Evolutionary conservation across 257 asterid genomes (phyloP).

Genomic region (Salvia splendens): DNA sequence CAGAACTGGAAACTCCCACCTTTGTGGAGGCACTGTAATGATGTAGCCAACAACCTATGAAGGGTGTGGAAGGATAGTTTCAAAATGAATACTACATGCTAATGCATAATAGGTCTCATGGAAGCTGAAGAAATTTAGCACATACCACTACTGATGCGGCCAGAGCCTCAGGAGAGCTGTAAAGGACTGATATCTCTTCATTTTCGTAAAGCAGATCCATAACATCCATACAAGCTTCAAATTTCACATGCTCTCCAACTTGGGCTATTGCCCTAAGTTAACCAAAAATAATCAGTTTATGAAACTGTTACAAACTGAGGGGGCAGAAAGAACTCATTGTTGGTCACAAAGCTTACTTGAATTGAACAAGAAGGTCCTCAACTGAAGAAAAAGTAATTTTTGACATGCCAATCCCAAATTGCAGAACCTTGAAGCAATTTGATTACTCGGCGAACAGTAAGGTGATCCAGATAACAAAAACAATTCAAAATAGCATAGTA

Average conservation of each 20-base stretch:
- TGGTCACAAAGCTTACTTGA: constrained; percentile 51
- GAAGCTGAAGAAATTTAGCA: constrained; percentile 27
- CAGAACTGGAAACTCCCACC: constrained; percentile 83
- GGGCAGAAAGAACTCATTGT: constrained; percentile 4
- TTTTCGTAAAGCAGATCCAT: constrained; percentile 84
- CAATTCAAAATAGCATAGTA: constrained; percentile 6
- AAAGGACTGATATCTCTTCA: constrained; percentile 59
- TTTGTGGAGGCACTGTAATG: constrained; percentile 65
- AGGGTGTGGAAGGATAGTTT: constrained; percentile 22
- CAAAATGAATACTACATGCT: background rate
- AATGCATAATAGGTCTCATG: background rate
- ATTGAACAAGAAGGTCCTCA: constrained; percentile 64
- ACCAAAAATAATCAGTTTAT: constrained; percentile 8
- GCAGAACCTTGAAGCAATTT: constrained; percentile 49
- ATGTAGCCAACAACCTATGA: constrained; percentile 69
- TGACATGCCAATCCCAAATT: constrained; percentile 59
- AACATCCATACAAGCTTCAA: constrained; percentile 74
- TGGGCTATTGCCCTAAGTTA: constrained; percentile 56
- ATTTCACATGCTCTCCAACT: constrained; percentile 54
- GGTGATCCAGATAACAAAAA: constrained; percentile 22
- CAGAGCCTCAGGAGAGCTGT: constrained; percentile 53
- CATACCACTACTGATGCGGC: constrained; percentile 76
- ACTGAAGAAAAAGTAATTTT: constrained; percentile 46
- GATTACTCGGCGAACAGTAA: constrained; percentile 19
- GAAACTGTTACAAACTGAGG: background rate